Percentiles rank a stretch among this genome's conserved stretches.
phyloP scores from a whole-genome alignment of 163 green algal genomes.

The Scenedesmus sp. region DNA sequence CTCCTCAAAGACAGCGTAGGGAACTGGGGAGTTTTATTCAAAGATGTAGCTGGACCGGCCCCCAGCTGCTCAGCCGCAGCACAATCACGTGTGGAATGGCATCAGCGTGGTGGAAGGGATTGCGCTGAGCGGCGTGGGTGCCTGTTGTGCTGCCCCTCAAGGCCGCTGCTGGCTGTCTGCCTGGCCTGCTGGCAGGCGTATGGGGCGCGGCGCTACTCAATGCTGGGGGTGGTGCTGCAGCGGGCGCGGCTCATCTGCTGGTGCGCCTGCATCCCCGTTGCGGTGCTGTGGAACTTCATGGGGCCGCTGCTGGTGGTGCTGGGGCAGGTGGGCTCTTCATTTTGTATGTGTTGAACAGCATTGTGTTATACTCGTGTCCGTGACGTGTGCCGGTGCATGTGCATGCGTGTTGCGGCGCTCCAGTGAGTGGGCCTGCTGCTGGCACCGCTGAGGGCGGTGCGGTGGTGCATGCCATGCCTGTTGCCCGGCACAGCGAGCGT shows the following conservation, averaged over 20 bases:
- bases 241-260: constrained; percentile 70
- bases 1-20: no score
- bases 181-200: constrained; percentile 6
- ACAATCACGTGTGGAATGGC: no score
- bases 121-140: no score
- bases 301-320: constrained; percentile 55
- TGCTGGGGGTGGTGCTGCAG: constrained; percentile 70
- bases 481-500: background rate
- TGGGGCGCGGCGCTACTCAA: constrained; percentile 43
- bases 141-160: no score
- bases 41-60: no score
- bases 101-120: no score
- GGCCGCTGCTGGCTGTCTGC: constrained; percentile 6
- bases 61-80: no score
- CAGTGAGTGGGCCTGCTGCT: constrained; percentile 61
- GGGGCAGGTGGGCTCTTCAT: constrained; percentile 38
- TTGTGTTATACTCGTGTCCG: constrained; percentile 11
- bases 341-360: constrained; percentile 38
- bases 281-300: constrained; percentile 57
- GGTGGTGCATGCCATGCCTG: background rate
- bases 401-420: constrained; percentile 61
- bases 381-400: constrained; percentile 64
- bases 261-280: constrained; percentile 60
- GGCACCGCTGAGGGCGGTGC: constrained; percentile 45
- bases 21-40: no score